Evolutionary conservation across 345 rosid species (phyloP).

Genomic region (Eucalyptus tenuipes): DNA sequence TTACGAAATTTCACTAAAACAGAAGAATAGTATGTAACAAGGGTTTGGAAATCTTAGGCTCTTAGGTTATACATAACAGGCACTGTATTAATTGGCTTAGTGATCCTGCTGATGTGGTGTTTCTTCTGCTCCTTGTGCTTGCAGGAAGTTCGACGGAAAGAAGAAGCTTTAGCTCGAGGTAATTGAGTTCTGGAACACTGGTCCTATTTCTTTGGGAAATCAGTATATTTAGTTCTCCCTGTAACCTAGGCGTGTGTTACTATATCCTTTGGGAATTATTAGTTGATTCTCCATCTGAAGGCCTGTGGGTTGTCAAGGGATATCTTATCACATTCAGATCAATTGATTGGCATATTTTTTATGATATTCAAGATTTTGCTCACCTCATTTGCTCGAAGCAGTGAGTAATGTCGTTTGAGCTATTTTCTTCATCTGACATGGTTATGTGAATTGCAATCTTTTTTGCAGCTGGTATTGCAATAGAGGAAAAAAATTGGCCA

Average conservation of each 20-base stretch:
- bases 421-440: not conserved
- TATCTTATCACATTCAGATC: not conserved
- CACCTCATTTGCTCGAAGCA: not conserved
- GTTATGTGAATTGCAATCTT: not conserved
- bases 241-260: not conserved
- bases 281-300: not conserved
- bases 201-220: not conserved
- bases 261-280: not conserved
- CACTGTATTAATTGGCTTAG: not conserved
- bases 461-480: not conserved
- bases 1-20: not conserved
- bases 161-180: constrained; percentile 98
- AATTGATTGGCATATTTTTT: not conserved
- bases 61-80: not conserved
- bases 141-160: constrained; percentile 75
- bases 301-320: not conserved
- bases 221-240: not conserved
- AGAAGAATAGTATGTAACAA: not conserved
- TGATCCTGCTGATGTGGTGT: not conserved
- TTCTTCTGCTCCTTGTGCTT: not conserved
- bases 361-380: not conserved
- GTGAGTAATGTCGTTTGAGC: not conserved
- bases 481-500: constrained; percentile 8
- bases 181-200: not conserved
- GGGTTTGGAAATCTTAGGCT: not conserved